Evolutionary conservation across 148 eudicot species (phyloP), one percentile per base, ranked within the genome.

Genomic region (Rhododendron mucronatum): DNA sequence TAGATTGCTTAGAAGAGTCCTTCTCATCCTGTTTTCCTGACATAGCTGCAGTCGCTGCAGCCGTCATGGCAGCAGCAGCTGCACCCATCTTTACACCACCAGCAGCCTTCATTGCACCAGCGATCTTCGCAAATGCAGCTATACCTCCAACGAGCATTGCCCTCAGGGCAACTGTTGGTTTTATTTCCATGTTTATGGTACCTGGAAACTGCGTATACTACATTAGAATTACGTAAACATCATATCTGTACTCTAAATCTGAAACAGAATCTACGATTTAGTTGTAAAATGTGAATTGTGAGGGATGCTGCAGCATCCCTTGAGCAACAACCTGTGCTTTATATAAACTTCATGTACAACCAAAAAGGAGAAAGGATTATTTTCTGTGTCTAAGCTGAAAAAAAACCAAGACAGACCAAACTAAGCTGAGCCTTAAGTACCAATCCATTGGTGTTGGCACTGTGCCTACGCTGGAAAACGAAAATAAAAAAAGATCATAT

Each of bases 121-220:
- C 96, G 15, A 96, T 87, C 88, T 96, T 95, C 10, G 97, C 96
- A 85, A 94, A 96, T 3, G 93, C 99, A 33, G 98, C 98, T 41
- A 96, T 73, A 89, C 99, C 98, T 88, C 99, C 99, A 6, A 96
- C 95, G 28, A 96, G 88, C 80, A 95, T 92, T 75, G 99, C 99
- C 89, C 99, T 93, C 13, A 96, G 82, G 78, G 98, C 99, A 79
- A 96, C 98, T 63, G 99, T 93, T 83, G 98, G 98, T 88, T 95
- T 96, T 81, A 95, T 84, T 44, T 88, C 87, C 98, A 96, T 96
- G 57, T 73, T 82, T 26, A 74, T 39, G 41, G 85, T 86, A 57
- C 79, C 89, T 81, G 89, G 15, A 81, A 88, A 44, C 35, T 47
- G 7, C 45, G 0, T 2, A n/a, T 83, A 71, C 12, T 30, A 71